Percentiles rank a stretch among this genome's conserved stretches.
phyloP scores from a whole-genome alignment of 1,139 yeast genomes.

The Magnusiomyces magnusii region DNA sequence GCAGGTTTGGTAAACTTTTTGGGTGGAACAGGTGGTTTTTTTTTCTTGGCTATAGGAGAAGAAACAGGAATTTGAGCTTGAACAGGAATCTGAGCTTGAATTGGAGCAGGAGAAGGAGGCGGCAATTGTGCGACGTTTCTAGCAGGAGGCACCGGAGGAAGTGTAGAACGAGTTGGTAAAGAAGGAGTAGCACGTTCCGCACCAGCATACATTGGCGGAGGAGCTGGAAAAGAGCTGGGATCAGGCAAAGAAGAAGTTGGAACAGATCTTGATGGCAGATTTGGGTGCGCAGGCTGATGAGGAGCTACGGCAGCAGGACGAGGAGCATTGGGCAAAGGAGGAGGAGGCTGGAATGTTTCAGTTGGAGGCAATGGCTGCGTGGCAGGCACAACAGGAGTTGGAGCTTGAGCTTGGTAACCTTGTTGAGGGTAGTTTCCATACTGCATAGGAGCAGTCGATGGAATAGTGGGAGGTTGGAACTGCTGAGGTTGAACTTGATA shows the following conservation, averaged over 20 bases:
- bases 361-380: conserved; percentile 8
- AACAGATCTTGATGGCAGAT: background rate
- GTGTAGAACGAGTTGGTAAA: conserved; percentile 1
- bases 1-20: conserved; percentile 10
- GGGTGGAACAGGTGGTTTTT: conserved; percentile 1
- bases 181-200: background rate
- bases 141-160: conserved; percentile 2
- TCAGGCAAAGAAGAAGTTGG: background rate
- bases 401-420: conserved; percentile 8
- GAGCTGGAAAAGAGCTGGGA: conserved; percentile 8
- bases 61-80: background rate
- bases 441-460: conserved; percentile 48
- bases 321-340: background rate
- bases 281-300: background rate
- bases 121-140: background rate
- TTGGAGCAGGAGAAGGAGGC: background rate
- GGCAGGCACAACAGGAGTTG: conserved; percentile 7
- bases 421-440: conserved; percentile 21
- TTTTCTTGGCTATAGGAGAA: background rate
- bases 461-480: conserved; percentile 46
- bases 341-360: conserved; percentile 4
- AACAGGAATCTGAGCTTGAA: background rate
- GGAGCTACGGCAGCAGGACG: background rate
- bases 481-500: background rate
- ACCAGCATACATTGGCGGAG: conserved; percentile 1